phyloP scores from a whole-genome alignment of 805 yeast species.

The Wickerhamiella spandovensis region DNA sequence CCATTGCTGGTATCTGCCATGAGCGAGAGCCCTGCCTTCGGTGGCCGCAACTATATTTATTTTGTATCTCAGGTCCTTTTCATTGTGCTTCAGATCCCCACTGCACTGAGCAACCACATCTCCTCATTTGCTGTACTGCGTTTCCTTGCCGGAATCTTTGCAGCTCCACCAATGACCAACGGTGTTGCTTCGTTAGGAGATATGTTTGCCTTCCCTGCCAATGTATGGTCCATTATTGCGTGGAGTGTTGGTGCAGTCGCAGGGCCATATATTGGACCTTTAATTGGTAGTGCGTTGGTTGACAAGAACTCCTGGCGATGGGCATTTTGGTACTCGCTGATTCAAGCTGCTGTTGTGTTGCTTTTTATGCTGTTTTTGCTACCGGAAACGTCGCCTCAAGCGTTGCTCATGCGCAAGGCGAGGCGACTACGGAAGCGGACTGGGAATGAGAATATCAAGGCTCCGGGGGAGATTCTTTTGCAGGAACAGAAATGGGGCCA shows the following conservation, averaged over 20 bases:
- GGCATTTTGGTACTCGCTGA: constrained; percentile 39
- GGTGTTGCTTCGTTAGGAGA: constrained; percentile 49
- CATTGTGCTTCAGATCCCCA: constrained; percentile 40
- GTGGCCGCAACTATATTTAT: constrained; percentile 39
- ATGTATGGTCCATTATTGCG: constrained; percentile 35
- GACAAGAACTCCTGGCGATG: constrained; percentile 39
- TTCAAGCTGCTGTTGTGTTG: constrained; percentile 27
- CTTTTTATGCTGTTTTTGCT: constrained; percentile 28
- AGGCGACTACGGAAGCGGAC: constrained; percentile 34
- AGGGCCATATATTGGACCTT: constrained; percentile 46
- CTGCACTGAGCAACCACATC: constrained; percentile 37
- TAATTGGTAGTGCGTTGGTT: constrained; percentile 40
- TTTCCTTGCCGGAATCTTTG: constrained; percentile 40
- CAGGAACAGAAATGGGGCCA: neutral
- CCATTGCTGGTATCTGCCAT: constrained; percentile 44
- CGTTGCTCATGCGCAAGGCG: constrained; percentile 37
- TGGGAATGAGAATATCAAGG: constrained; percentile 8
- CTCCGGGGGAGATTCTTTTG: constrained; percentile 12
- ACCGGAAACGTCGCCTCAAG: constrained; percentile 38
- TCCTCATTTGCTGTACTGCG: constrained; percentile 39
- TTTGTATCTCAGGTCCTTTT: constrained; percentile 35
- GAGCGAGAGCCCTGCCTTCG: constrained; percentile 34
- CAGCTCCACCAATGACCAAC: constrained; percentile 43
- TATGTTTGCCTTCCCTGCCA: constrained; percentile 29
- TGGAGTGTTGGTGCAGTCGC: constrained; percentile 44